Percentiles rank a stretch among this genome's conserved stretches.
These are phyloP conservation scores for Fusarium ramigenum DNA, from an alignment of 2,329 filamentous ascomycete genomes.

Conservation along the genomic window DNA sequence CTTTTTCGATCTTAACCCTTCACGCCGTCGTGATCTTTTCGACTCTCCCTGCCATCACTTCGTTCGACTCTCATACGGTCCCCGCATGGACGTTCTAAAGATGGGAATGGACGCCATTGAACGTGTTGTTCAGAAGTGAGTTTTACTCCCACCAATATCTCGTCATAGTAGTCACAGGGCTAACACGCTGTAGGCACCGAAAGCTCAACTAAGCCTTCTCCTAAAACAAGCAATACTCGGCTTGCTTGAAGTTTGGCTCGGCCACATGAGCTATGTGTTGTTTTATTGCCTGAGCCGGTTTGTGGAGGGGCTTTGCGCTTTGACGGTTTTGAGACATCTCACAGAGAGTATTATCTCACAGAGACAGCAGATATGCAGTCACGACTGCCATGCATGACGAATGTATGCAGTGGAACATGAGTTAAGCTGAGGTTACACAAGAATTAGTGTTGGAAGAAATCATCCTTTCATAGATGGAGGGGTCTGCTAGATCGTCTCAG, in stretches of 20 bases:
- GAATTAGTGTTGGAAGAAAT: background rate
- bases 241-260: background rate
- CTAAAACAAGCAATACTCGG: background rate
- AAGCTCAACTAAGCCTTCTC: conserved; percentile 16
- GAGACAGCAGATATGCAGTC: background rate
- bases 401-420: background rate
- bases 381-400: background rate
- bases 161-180: background rate
- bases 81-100: conserved; percentile 80
- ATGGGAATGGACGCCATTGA: conserved; percentile 87
- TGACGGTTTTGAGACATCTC: background rate
- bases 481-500: background rate
- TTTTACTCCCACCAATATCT: conserved; percentile 1
- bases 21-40: conserved; percentile 87
- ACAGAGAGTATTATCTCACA: background rate
- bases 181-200: conserved; percentile 36
- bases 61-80: conserved; percentile 85
- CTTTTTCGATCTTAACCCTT: conserved; percentile 96
- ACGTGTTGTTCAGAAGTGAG: conserved; percentile 77
- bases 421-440: background rate
- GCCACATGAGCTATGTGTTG: background rate
- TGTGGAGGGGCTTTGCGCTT: background rate
- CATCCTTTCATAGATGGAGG: background rate
- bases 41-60: conserved; percentile 96
- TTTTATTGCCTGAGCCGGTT: background rate